Base-by-base conservation (phyloP, 768 basidiomycete species). In the Cyclocybe aegerita region DNA sequence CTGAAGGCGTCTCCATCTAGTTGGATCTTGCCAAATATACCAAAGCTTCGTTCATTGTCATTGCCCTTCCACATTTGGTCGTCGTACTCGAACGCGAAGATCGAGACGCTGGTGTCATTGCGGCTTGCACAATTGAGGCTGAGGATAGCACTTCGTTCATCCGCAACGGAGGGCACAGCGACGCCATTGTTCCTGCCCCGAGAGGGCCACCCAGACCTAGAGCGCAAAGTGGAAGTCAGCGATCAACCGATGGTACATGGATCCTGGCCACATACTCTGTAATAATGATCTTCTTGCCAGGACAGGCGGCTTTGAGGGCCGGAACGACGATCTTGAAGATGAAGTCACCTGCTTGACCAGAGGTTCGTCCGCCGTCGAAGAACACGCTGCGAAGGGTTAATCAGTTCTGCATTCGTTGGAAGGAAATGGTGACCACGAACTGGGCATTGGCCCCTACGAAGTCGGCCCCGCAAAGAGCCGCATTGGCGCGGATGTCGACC, bases 371-470 rank as follows among this genome's bases (percentile, higher is more conserved):
- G 4, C 65, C 65, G 45, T 75, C 73, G 46, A 65, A 75, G 59
- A 71, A 75, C 4, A 72, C 71, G 44, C 73, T 58, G n/a, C 2
- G 16, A 34, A 15, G 3, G 36, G 15, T 3, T 2, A 37, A 11
- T 37, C 11, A 37, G 11, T 11, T 11, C 36, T 11, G 36, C 15
- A 10, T 46, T 4, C 4, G 7, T 9, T 3, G 45, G n/a, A 43
- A 17, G 9, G 16, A 39, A 35, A 11, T 0, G 6, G 12, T 11
- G 39, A 53, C 5, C 23, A 47, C 65, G 45, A 57, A 73, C 73
- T 75, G 72, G 5, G 73, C 73, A 55, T 75, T 75, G 7, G 72
- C 72, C 9, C 70, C 73, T 7, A 66, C 66, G 36, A 73, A 73
- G 48, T 73, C 71, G 4, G 65, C 71, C 10, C 65, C 65, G 55